These are phyloP conservation scores for Phtheirospermum japonicum DNA, from an alignment of 257 asterid genomes.

Conservation along the genomic window DNA sequence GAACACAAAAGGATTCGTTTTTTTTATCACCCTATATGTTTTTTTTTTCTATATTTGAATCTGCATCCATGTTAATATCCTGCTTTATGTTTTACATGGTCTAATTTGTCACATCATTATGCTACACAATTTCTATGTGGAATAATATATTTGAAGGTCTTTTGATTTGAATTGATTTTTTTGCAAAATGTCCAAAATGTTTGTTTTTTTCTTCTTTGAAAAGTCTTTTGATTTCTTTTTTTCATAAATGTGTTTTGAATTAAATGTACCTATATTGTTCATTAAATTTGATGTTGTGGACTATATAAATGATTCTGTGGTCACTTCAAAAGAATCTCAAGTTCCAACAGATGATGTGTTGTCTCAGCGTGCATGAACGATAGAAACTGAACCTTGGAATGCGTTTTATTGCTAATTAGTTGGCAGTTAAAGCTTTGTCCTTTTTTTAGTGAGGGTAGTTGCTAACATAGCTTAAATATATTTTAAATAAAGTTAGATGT, in stretches of 20 bases:
- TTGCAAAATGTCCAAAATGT: too few relatives aligned
- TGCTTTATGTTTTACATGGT: neutral
- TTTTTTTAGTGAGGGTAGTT: conserved; percentile 17
- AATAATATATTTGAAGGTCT: too few relatives aligned
- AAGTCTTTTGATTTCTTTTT: neutral
- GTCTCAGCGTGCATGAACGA: conserved; percentile 46
- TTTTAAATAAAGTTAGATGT: too few relatives aligned
- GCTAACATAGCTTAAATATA: neutral
- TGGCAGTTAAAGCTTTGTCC: conserved; percentile 34
- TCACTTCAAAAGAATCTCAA: conserved; percentile 34
- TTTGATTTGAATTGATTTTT: too few relatives aligned
- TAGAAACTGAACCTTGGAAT: conserved; percentile 37
- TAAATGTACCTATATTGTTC: neutral
- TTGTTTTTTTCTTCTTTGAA: too few relatives aligned
- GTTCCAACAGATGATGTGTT: conserved; percentile 46
- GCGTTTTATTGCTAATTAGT: conserved; percentile 37
- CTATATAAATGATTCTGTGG: too few relatives aligned
- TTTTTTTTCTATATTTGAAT: conserved; percentile 25
- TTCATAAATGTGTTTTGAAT: neutral
- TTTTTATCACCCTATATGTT: neutral
- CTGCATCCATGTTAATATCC: neutral
- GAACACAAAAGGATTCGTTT: conserved; percentile 10
- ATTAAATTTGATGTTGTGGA: neutral
- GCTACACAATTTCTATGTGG: neutral
- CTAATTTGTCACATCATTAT: conserved; percentile 14